Base-by-base conservation (phyloP, 495 filamentous ascomycete species). In the Lasiosphaeris hirsuta region DNA sequence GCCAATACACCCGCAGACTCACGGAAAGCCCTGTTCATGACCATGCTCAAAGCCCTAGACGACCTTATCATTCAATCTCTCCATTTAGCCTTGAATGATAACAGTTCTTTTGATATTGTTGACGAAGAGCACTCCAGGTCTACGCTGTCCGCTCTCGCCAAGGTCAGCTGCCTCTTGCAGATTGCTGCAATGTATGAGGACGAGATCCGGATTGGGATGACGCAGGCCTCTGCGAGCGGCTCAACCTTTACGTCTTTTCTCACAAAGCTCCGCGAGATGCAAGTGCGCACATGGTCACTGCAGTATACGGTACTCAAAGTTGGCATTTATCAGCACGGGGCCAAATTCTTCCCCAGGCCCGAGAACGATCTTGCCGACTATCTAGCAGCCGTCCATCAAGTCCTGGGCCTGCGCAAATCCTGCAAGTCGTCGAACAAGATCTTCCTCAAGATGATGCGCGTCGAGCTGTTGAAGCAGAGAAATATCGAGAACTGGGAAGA, bases 381-480 rank as follows among this genome's bases (percentile, higher is more conserved):
- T 65, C 72, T 97, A 37, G 84, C 88, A 7, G 78, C 84, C 10
- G 82, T 96, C 19, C 94, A 99, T 66, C 83, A 90, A 65, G 85
- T 89, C 14, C 70, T 96, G n/a, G 95, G 94, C 9, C 78, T 92
- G 41, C 84, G 95, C 47, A 86, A 88, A 58, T 88, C 87, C 70
- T 97, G 93, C 79, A 90, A 89, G 63, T 76, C 85, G n/a, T 89
- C 89, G 2, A 86, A 87, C 63, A 87, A 91, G 72, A 81, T 87
- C 18, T 93, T 97, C 73, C 77, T 97, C n/a, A 90, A 87, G 59
- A 80, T 97, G 65, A 83, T 94, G 76, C 90, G 90, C 64, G 77
- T 89, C 7, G 95, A 97, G 64, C 76, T 93, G 10, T 71, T 91
- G 30, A 80, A 81, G 37, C 73, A 79, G 58, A 76, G 84, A 49